phyloP scores from a whole-genome alignment of 257 asterid genomes.

The Fraxinus excelsior region DNA sequence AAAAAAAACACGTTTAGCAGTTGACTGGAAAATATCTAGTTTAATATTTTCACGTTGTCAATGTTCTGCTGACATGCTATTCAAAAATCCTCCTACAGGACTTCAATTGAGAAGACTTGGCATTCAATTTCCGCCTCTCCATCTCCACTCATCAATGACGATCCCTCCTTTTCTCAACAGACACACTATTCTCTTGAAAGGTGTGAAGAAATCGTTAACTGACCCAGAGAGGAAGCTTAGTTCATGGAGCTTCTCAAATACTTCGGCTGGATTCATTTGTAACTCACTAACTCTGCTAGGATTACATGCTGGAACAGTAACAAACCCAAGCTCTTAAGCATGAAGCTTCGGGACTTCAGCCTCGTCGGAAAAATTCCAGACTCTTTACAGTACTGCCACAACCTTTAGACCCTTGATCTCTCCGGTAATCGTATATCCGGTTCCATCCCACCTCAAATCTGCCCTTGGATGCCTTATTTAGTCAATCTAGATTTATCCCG shows the following conservation, averaged over 20 bases:
- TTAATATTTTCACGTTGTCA: too few relatives aligned
- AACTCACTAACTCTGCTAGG: constrained; percentile 30
- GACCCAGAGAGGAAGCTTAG: constrained; percentile 36
- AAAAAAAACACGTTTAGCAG: too few relatives aligned
- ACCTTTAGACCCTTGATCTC: constrained; percentile 64
- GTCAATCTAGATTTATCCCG: constrained; percentile 66
- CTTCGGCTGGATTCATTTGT: constrained; percentile 36
- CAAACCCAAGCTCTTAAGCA: constrained; percentile 32
- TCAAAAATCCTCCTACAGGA: too few relatives aligned
- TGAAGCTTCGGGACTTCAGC: constrained; percentile 30
- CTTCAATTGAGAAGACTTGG: not conserved
- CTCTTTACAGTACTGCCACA: constrained; percentile 35
- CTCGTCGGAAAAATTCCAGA: constrained; percentile 37
- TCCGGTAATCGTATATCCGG: constrained; percentile 75
- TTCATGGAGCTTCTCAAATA: constrained; percentile 41
- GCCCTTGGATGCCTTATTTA: constrained; percentile 82
- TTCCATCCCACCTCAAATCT: constrained; percentile 65
- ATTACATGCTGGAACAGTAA: constrained; percentile 42
- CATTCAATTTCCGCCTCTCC: not conserved
- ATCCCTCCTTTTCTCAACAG: not conserved
- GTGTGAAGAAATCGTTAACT: constrained; percentile 34
- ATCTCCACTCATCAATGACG: not conserved
- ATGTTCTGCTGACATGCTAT: too few relatives aligned
- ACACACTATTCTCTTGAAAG: constrained; percentile 17
- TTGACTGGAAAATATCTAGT: too few relatives aligned